Base-by-base conservation (phyloP, 2,329 filamentous ascomycete species). In the Xylaria sp. region DNA sequence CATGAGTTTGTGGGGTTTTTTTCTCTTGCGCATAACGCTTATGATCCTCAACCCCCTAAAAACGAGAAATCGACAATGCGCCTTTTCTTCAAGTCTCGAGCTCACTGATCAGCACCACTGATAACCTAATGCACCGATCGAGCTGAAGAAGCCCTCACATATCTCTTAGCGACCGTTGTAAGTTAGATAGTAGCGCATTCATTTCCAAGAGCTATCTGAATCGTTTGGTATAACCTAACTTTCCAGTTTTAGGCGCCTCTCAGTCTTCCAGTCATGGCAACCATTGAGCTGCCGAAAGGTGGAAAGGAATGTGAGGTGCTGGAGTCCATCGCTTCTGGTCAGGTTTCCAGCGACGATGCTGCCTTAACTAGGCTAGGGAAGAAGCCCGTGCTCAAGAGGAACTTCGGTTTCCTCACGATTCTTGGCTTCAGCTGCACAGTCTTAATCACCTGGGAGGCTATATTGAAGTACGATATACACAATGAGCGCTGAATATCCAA, bases 371-470 rank as follows among this genome's bases (percentile, higher is more conserved):
- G 70, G 1, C 57, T 72, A 3, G 71, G 71, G 6, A 74, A 71
- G 57, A 74, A 66, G 48, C 66, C 69, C 0, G 63, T 73, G 0
- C 59, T 74, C 9, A 72, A 69, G 61, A 54, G 72, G 2, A 71
- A 65, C 53, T 74, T 74, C 47, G 71, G 70, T 14, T 74, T 74
- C 62, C 55, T 72, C 54, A 61, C 71, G 2, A 74, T 73, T 5
- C 56, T 74, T 8, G 70, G 72, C 3, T 73, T 74, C 39, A 72
- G 68, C 56, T 73, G 71, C 19, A 73, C 71, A 5, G 69, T 73
- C 0, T 66, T 74, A 2, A 66, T 72, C 24, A 73, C 72, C 14
- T 74, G 72, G 72, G 72, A 74, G 27, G 72, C 67, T n/a, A 56
- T 58, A 12, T 51, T 74, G 45, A 54, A 62, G 72, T 74, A 63